Evolutionary conservation across 306 rosid genomes (phyloP), one percentile per base, ranked within the genome.

Genomic region (Begonia peltatifolia): DNA sequence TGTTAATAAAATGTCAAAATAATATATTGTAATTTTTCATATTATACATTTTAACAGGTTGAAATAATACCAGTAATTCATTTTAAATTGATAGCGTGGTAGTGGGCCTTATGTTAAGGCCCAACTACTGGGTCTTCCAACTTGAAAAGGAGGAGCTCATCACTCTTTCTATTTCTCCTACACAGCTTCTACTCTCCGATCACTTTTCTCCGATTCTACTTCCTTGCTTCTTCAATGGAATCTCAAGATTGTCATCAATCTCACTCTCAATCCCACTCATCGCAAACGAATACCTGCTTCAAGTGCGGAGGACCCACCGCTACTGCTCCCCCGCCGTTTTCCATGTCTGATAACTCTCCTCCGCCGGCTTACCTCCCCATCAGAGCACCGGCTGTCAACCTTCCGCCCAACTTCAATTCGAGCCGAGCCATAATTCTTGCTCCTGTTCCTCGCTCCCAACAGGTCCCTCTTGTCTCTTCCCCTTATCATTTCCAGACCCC

Each of bases 281-380:
- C 38, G 6, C 38, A 5, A 30, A 18, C 25, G 1, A 2, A 60
- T 22, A 74, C 94, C 7, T 90, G 95, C 74, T 69, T 72, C 76
- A 84, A 82, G 55, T 85, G 95, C 66, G 92, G 95, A 8, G 87
- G 79, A 25, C 76, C 95, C 14, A 80, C 90, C 43, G 63, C 80
- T 36, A 56, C 66, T 65, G 53, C 80, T 5, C 71, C 85, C 0
- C 85, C 96, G 0, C 73, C 75, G 0, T 75, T 86, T 0, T 4
- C 75, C 7, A 75, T 69, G 72, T 71, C 88, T 42, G 93, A 80
- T 9, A 66, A 50, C 58, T 79, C 95, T 0, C 95, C 94, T 1
- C 95, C 95, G 1, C 94, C 94, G 0, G 30, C 60, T 48, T 83
- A 90, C 77, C 86, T 94, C 2, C 95, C 99, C 54, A 90, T 86